These are phyloP conservation scores for Macadamia integrifolia DNA, from an alignment of 164 flowering plant genomes.

Conservation along the genomic window DNA sequence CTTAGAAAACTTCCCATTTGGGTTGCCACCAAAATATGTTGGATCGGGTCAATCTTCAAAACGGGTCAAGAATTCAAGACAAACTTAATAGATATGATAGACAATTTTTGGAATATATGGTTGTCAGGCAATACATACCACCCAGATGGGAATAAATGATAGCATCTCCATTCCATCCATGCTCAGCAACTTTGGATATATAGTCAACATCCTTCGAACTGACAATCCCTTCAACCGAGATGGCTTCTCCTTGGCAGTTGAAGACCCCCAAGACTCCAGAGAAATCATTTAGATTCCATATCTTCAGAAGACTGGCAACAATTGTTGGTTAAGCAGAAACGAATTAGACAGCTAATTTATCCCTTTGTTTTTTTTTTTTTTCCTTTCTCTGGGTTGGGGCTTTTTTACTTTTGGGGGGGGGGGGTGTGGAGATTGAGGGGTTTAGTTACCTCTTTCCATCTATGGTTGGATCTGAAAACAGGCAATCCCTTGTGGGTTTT, in stretches of 20 bases:
- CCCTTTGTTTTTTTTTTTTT: too few relatives aligned
- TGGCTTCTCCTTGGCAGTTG: slow-evolving; percentile 87
- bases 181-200: slow-evolving; percentile 33
- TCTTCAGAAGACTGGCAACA: slow-evolving; percentile 59
- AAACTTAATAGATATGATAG: background rate
- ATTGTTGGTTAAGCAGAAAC: background rate
- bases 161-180: slow-evolving; percentile 45
- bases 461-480: slow-evolving; percentile 57
- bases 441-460: slow-evolving; percentile 47
- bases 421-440: too few relatives aligned
- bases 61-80: too few relatives aligned
- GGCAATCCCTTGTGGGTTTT: slow-evolving; percentile 55
- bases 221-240: slow-evolving; percentile 45
- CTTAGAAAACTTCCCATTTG: too few relatives aligned
- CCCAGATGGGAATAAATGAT: slow-evolving; percentile 42
- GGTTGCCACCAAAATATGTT: too few relatives aligned
- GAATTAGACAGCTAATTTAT: too few relatives aligned
- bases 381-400: too few relatives aligned
- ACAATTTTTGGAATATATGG: background rate
- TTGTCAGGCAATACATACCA: slow-evolving; percentile 33
- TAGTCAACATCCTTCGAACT: slow-evolving; percentile 48
- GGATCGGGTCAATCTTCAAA: too few relatives aligned
- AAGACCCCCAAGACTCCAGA: slow-evolving; percentile 77
- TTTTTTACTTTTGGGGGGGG: too few relatives aligned
- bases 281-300: slow-evolving; percentile 76